phyloP scores from a whole-genome alignment of 805 yeast genomes.

The Sugiyamaella chiloensis region DNA sequence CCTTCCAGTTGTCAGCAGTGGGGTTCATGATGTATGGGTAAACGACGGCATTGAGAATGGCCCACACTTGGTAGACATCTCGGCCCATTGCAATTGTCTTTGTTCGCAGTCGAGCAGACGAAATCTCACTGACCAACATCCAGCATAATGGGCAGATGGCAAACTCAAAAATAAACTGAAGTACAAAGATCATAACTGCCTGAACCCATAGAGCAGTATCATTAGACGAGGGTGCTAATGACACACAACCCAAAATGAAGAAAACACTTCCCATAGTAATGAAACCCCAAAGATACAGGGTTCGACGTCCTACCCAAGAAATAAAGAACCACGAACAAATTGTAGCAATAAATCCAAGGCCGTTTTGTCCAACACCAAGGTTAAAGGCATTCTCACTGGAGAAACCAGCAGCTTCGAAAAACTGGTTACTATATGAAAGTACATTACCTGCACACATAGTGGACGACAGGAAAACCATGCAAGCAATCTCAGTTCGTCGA shows the following conservation, averaged over 20 bases:
- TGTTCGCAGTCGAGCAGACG: slow-evolving; percentile 41
- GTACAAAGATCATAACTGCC: slow-evolving; percentile 46
- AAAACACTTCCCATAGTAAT: slow-evolving; percentile 36
- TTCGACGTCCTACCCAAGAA: slow-evolving; percentile 25
- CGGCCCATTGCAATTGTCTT: slow-evolving; percentile 43
- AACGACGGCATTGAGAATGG: slow-evolving; percentile 20
- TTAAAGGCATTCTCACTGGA: slow-evolving; percentile 36
- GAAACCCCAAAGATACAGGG: slow-evolving; percentile 35
- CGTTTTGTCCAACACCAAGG: slow-evolving; percentile 45
- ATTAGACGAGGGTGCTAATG: slow-evolving; percentile 33
- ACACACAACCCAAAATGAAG: slow-evolving; percentile 41
- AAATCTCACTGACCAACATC: slow-evolving; percentile 41
- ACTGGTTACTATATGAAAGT: slow-evolving; percentile 42
- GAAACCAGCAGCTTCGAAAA: slow-evolving; percentile 44
- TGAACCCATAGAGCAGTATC: slow-evolving; percentile 28
- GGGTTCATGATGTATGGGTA: slow-evolving; percentile 50
- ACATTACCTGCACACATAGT: slow-evolving; percentile 37
- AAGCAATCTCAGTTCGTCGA: slow-evolving; percentile 37
- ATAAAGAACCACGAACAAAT: slow-evolving; percentile 24
- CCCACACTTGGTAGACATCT: slow-evolving; percentile 27
- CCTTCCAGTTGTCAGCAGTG: slow-evolving; percentile 43
- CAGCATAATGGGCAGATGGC: slow-evolving; percentile 44
- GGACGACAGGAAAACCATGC: slow-evolving; percentile 44
- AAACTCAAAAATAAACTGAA: slow-evolving; percentile 44
- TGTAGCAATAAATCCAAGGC: slow-evolving; percentile 46